These are phyloP conservation scores for Puccinia polysora DNA, from an alignment of 1,284 basidiomycete genomes.

Conservation along the genomic window DNA sequence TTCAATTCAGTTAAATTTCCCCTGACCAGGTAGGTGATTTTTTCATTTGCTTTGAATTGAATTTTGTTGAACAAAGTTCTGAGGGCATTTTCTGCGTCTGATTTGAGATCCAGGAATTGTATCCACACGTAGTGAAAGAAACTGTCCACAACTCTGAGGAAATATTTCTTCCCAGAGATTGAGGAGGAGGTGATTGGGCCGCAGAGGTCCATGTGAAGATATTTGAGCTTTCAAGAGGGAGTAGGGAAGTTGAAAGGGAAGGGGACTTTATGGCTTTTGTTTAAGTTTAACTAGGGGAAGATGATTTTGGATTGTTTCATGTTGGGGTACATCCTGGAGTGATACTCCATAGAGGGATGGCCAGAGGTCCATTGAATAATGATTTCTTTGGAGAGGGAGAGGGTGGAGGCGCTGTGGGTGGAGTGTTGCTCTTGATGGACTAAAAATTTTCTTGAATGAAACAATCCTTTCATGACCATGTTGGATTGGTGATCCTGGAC, in stretches of 20 bases:
- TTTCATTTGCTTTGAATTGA: neutral
- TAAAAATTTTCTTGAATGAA: neutral
- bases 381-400: neutral
- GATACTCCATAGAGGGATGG: neutral
- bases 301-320: neutral
- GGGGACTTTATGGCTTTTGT: constrained; percentile 7
- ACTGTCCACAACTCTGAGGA: constrained; percentile 3
- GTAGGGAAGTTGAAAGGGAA: constrained; percentile 5
- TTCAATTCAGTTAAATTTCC: constrained; percentile 17
- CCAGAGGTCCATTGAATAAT: neutral
- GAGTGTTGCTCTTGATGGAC: neutral
- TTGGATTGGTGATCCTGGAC: neutral
- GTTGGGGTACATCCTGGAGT: constrained; percentile 11
- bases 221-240: neutral
- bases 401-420: neutral
- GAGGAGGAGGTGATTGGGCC: constrained; percentile 10
- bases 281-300: neutral
- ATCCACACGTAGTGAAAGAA: constrained; percentile 30
- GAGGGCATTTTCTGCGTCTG: neutral
- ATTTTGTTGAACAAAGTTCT: neutral
- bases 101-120: constrained; percentile 2
- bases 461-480: neutral
- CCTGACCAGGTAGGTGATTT: neutral
- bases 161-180: neutral
- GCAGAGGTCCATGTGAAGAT: constrained; percentile 11